Base-by-base conservation (phyloP, 108 stramenopile genomes). In the Stephanodiscus triporus region DNA sequence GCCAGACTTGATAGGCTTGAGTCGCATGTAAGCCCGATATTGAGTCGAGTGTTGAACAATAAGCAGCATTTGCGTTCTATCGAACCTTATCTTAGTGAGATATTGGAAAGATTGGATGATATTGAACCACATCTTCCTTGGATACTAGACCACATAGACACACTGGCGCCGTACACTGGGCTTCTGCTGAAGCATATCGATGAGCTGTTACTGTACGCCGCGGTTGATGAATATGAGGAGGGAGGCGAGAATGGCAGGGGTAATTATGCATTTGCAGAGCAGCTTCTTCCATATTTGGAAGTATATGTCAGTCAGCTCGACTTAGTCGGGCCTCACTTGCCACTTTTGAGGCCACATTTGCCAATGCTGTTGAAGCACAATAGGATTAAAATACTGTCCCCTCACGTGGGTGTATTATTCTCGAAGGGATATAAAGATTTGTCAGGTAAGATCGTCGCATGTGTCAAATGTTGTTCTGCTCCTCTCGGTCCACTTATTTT, bases 101-200 rank as follows among this genome's bases (percentile, higher is more conserved):
- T 87, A 19, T 36, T 89, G 38, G 86, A 87, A 50, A 79, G 88
- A 54, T 86, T 87, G 55, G 85, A 89, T 67, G 88, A 87, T 38
- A 89, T 92, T 47, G 89, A 89, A 66, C 91, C 88, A 6, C 88
- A 89, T 73, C 53, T 92, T 27, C 86, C 86, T 23, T 92, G 88
- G 88, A 86, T 92, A 13, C 69, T 92, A 36, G 80, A 89, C 29
- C 78, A 92, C 66, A 78, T 92, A 32, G 89, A 92, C 65, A 74
- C 65, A 6, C 69, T 92, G 38, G 91, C 91, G n/a, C 91, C 91
- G 2, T 88, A 92, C 72, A 86, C 83, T 2, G 89, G 91, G 29
- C 48, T 85, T 16, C 64, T 92, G 26, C 73, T 92, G 22, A 80
- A 85, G 37, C 88, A 89, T 40, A 87, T 92, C 49, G 91, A 92